phyloP scores from a whole-genome alignment of 768 basidiomycete genomes.

The Pulveroboletus sp. region DNA sequence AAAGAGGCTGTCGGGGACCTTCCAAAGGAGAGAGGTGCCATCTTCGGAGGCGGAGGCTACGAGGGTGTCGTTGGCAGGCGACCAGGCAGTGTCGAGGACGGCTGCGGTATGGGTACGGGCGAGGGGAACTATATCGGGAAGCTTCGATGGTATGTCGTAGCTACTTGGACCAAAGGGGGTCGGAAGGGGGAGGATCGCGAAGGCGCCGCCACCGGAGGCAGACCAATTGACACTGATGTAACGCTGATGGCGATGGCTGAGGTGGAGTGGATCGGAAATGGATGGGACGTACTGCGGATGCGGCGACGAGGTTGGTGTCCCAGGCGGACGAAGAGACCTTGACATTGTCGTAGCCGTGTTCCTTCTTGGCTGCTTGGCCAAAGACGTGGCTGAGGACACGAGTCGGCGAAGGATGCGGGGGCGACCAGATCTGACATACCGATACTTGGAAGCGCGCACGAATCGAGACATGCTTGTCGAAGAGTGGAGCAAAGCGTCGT shows the following conservation, averaged over 20 bases:
- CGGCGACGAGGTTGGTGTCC: slow-evolving; percentile 92
- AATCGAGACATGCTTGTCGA: slow-evolving; percentile 95
- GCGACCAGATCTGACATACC: slow-evolving; percentile 43
- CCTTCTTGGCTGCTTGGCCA: slow-evolving; percentile 83
- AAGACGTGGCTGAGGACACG: slow-evolving; percentile 74
- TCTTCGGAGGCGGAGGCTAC: slow-evolving; percentile 94
- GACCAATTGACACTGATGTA: slow-evolving; percentile 96
- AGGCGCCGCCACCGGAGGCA: slow-evolving; percentile 87
- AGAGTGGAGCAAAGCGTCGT: too few species aligned
- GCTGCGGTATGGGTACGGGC: slow-evolving; percentile 81
- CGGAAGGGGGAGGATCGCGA: slow-evolving; percentile 87
- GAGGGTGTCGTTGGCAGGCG: slow-evolving; percentile 86
- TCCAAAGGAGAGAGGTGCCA: slow-evolving; percentile 90
- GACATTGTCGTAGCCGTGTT: slow-evolving; percentile 74
- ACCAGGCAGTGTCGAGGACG: slow-evolving; percentile 95
- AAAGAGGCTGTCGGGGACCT: slow-evolving; percentile 62
- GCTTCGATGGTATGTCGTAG: slow-evolving; percentile 60
- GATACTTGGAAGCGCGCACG: slow-evolving; percentile 82
- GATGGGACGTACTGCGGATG: slow-evolving; percentile 57
- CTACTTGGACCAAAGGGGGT: slow-evolving; percentile 57
- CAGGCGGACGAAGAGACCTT: slow-evolving; percentile 88
- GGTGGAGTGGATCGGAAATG: not conserved
- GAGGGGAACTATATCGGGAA: slow-evolving; percentile 90
- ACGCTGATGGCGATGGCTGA: slow-evolving; percentile 40
- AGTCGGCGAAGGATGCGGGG: not conserved